Base-by-base conservation (phyloP, 2,329 filamentous ascomycete genomes). In the Eutypa lata region DNA sequence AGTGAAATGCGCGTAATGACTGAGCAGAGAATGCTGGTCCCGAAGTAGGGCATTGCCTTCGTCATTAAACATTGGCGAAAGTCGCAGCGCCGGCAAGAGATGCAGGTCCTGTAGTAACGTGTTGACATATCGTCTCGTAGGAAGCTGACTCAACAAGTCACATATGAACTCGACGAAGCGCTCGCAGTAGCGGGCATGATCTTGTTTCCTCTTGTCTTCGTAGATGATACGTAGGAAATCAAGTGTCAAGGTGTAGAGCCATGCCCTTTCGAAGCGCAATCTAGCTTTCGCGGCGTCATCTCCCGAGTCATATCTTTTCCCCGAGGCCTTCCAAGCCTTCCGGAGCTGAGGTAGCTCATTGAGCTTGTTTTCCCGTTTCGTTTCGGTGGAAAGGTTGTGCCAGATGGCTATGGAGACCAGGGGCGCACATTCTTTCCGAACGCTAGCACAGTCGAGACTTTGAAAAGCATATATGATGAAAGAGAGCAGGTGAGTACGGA, bases 381-480 rank as follows among this genome's bases (percentile, higher is more conserved):
- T 79, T 33, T 95, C 91, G 52, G 82, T 89, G 28, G 90, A 89
- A 37, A 99, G 75, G 66, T 96, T 95, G 65, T 97, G 90, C 94
- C 94, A 99, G 63, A 94, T 91, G 1, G 90, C 88, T 62, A 99
- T 96, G 13, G 91, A 94, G 19, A 99, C 93, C 49, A 99, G 76
- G 2, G 95, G 91, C 7, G 93, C 94, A 71, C 94, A 97, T 76
- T 99, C 94, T 70, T 97, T 97, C 57, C 94, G 87, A 48, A 99
- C 89, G 52, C 96, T 82, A 37, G 83, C 82, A 67, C 86, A 92
- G 69, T 99, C 95, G 31, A 99, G 79, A 46, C 91, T 97, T 70
- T 97, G 92, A 68, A 97, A 99, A 35, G 93, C 90, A 60, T 87
- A 84, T 48, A 96, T 95, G 57, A 97, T 80, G 71, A 97, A 97